These are phyloP conservation scores for Rhodotorula babjevae DNA, from an alignment of 768 basidiomycete species.

Conservation along the genomic window DNA sequence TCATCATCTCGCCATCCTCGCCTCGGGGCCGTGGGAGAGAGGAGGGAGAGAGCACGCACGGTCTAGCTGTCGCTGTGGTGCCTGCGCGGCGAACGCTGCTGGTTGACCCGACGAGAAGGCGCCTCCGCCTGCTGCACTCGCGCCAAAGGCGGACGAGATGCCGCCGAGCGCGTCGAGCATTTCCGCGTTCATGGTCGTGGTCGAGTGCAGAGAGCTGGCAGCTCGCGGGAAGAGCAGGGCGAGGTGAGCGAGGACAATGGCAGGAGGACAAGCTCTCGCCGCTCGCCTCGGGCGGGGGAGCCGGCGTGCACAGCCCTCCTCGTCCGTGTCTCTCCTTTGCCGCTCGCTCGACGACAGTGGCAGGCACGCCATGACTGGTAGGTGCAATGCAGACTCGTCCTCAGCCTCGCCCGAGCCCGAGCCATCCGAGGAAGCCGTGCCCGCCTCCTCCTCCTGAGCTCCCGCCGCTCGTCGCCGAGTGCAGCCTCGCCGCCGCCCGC, in stretches of 20 bases:
- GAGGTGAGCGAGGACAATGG: too few relatives aligned
- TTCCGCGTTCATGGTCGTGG: neutral
- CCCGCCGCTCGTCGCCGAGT: neutral
- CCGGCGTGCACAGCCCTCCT: too few relatives aligned
- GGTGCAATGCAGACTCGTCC: too few relatives aligned
- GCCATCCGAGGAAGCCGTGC: neutral
- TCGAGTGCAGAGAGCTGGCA: too few relatives aligned
- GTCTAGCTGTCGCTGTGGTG: conserved; percentile 10
- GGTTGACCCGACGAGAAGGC: too few relatives aligned
- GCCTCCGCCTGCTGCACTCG: too few relatives aligned
- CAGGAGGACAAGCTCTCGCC: too few relatives aligned
- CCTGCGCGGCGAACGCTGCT: neutral
- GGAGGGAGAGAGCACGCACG: neutral
- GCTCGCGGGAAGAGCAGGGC: too few relatives aligned
- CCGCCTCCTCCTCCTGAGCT: neutral
- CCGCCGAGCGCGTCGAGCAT: conserved; percentile 23
- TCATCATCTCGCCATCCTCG: neutral
- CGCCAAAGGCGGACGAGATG: conserved; percentile 8
- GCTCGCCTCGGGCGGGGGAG: too few relatives aligned
- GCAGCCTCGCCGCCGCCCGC: neutral
- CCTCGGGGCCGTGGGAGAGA: neutral
- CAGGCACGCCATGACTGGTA: too few relatives aligned
- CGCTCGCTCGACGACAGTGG: too few relatives aligned
- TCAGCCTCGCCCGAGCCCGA: neutral
- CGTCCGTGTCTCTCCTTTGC: too few relatives aligned